Percentiles rank a stretch among this genome's conserved stretches.
These are phyloP conservation scores for Lathyrus oleraceus DNA, from an alignment of 306 rosid genomes.

Conservation along the genomic window DNA sequence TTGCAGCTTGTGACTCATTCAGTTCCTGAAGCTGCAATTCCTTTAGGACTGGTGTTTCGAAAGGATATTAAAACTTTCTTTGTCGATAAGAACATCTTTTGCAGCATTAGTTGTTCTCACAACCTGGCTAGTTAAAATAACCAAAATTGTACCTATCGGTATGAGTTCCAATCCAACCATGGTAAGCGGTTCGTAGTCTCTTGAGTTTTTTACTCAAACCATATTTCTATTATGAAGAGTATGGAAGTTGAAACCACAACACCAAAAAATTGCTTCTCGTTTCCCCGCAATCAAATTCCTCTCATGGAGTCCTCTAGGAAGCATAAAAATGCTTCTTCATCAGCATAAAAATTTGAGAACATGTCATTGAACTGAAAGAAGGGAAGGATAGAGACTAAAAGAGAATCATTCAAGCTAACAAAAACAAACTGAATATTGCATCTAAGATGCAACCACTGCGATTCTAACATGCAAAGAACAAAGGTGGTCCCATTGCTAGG, in stretches of 20 bases:
- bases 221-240: not conserved
- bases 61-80: slow-evolving; percentile 67
- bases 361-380: too few relatives aligned
- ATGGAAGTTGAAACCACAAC: not conserved
- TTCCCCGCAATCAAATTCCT: too few relatives aligned
- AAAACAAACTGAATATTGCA: too few relatives aligned
- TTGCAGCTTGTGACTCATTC: slow-evolving; percentile 74
- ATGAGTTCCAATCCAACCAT: slow-evolving; percentile 15
- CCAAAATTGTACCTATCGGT: slow-evolving; percentile 7
- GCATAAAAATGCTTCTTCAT: too few relatives aligned
- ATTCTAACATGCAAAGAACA: too few relatives aligned
- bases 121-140: slow-evolving; percentile 45
- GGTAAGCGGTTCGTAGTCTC: not conserved
- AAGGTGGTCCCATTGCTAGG: too few relatives aligned
- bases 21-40: slow-evolving; percentile 70
- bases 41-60: slow-evolving; percentile 62
- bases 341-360: too few relatives aligned
- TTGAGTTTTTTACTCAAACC: not conserved
- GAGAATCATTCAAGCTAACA: too few relatives aligned
- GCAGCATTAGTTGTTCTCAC: slow-evolving; percentile 73
- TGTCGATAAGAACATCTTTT: slow-evolving; percentile 60
- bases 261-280: not conserved
- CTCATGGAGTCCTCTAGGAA: too few relatives aligned
- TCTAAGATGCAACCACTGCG: too few relatives aligned
- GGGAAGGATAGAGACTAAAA: too few relatives aligned